These are phyloP conservation scores for Pistacia atlantica DNA, from an alignment of 345 rosid genomes.

Conservation along the genomic window DNA sequence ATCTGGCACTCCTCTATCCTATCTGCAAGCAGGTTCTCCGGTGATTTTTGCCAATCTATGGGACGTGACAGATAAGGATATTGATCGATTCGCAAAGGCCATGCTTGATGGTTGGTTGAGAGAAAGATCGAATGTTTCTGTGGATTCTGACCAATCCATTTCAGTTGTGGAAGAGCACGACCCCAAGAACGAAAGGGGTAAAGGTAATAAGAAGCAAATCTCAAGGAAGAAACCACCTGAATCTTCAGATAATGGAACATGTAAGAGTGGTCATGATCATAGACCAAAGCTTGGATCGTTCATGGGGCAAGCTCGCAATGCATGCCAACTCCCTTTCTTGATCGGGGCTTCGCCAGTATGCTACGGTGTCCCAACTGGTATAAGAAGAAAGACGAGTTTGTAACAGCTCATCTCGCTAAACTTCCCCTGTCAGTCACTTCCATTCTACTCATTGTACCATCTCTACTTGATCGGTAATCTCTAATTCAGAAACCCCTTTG, in stretches of 20 bases:
- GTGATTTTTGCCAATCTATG: slow-evolving; percentile 79
- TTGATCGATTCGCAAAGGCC: slow-evolving; percentile 84
- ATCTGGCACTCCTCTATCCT: slow-evolving; percentile 71
- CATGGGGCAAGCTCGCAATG: slow-evolving; percentile 75
- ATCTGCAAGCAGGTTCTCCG: slow-evolving; percentile 81
- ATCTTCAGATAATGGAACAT: slow-evolving; percentile 18
- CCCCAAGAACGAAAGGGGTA: slow-evolving; percentile 43
- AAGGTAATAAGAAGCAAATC: slow-evolving; percentile 46
- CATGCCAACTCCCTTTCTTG: slow-evolving; percentile 66
- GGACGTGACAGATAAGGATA: slow-evolving; percentile 96
- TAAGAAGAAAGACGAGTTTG: slow-evolving; percentile 50
- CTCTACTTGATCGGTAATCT: no score
- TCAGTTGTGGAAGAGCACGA: slow-evolving; percentile 54
- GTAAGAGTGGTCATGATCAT: slow-evolving; percentile 41
- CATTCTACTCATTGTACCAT: no score
- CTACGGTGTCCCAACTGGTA: slow-evolving; percentile 91
- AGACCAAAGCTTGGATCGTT: slow-evolving; percentile 72
- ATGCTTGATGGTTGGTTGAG: slow-evolving; percentile 76
- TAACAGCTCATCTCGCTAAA: not conserved
- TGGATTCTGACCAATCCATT: slow-evolving; percentile 44
- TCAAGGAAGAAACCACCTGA: slow-evolving; percentile 40
- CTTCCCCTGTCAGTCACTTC: no score
- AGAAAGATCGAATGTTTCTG: slow-evolving; percentile 54
- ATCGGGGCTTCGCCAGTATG: slow-evolving; percentile 97
- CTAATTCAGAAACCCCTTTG: no score